Conservation (phyloP, 306 rosid species). For the Pterocarpus santalinus region DNA sequence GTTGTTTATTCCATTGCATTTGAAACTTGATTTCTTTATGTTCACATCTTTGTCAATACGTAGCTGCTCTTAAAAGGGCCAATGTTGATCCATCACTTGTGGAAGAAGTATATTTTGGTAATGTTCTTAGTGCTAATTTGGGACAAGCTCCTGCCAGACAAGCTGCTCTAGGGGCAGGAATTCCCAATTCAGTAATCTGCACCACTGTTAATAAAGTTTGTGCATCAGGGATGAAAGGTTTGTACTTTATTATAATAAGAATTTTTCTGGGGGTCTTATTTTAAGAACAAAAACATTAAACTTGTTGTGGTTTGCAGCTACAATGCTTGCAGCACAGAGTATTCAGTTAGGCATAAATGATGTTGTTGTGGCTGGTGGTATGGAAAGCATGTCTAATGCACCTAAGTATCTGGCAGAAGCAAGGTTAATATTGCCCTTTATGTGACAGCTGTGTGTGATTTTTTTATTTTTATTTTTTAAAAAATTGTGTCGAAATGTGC, state of each 20-base stretch:
- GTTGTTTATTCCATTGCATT: constrained; percentile 17
- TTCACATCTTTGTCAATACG: constrained; percentile 27
- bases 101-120: constrained; percentile 91
- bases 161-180: constrained; percentile 98
- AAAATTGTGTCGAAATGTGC: constrained; percentile 33
- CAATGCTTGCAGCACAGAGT: constrained; percentile 97
- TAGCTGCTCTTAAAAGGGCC: constrained; percentile 97
- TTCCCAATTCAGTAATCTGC: constrained; percentile 81
- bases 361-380: constrained; percentile 98
- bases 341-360: constrained; percentile 95
- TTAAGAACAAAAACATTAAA: neutral
- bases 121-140: constrained; percentile 96
- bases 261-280: too few relatives aligned
- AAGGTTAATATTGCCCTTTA: constrained; percentile 60
- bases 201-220: constrained; percentile 97
- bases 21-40: neutral
- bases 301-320: constrained; percentile 65
- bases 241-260: neutral
- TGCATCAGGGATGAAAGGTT: constrained; percentile 99
- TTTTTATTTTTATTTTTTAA: neutral
- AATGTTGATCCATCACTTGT: constrained; percentile 90
- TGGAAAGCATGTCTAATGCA: constrained; percentile 97
- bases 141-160: constrained; percentile 99
- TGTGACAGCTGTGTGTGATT: neutral
- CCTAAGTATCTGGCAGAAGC: constrained; percentile 97